Evolutionary conservation across 495 filamentous ascomycete species (phyloP).

Genomic region (Neurospora cerealis): DNA sequence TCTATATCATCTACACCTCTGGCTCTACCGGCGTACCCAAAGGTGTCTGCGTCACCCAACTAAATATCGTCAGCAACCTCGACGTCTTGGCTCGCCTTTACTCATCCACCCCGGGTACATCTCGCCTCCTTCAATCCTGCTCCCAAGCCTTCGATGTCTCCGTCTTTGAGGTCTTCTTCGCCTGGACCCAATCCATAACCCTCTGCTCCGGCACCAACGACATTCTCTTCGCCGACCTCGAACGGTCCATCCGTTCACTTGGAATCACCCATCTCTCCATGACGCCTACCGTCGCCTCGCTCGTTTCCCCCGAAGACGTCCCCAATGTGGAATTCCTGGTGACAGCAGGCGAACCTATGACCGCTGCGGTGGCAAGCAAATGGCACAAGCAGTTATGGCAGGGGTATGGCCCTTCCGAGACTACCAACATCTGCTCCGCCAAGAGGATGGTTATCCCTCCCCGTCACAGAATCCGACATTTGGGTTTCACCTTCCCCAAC

Average conservation of each 20-base stretch:
- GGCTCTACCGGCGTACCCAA: conserved; percentile 60
- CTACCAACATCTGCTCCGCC: conserved; percentile 65
- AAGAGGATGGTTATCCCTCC: conserved; percentile 33
- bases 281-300: conserved; percentile 66
- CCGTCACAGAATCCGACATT: conserved; percentile 41
- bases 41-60: conserved; percentile 58
- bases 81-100: conserved; percentile 49
- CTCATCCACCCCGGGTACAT: conserved; percentile 27
- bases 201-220: conserved; percentile 61
- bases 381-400: conserved; percentile 64
- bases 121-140: conserved; percentile 59
- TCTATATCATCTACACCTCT: conserved; percentile 58
- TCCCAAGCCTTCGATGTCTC: conserved; percentile 69
- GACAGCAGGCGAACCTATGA: conserved; percentile 63
- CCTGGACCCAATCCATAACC: conserved; percentile 64
- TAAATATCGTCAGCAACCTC: conserved; percentile 60
- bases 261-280: conserved; percentile 64
- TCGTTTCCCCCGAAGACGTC: conserved; percentile 50
- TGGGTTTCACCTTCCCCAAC: conserved; percentile 57
- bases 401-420: conserved; percentile 65
- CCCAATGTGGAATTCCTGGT: conserved; percentile 58
- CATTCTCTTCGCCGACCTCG: conserved; percentile 52
- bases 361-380: conserved; percentile 47
- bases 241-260: conserved; percentile 45
- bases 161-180: conserved; percentile 72